Evolutionary conservation across 2,329 filamentous ascomycete species (phyloP).

Genomic region (Xylariaceae sp.): DNA sequence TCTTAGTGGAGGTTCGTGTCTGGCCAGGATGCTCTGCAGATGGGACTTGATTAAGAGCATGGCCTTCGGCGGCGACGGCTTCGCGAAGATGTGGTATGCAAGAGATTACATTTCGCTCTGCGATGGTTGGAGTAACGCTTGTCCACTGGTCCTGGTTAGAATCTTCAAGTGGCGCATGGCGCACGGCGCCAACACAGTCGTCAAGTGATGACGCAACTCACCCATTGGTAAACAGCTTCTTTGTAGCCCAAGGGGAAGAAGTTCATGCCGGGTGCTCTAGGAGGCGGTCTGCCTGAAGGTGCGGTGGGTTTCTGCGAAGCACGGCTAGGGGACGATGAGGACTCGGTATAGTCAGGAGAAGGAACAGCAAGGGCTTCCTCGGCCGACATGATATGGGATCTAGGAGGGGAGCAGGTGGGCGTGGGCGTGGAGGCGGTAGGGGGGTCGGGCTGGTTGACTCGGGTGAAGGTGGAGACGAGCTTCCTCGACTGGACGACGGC

Average conservation of each 20-base stretch:
- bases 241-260: constrained; percentile 89
- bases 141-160: constrained; percentile 61
- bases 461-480: constrained; percentile 31
- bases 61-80: constrained; percentile 55
- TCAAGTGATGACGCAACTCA: constrained; percentile 39
- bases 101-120: constrained; percentile 83
- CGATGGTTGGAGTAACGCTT: constrained; percentile 72
- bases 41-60: constrained; percentile 26
- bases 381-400: constrained; percentile 21
- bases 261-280: constrained; percentile 31
- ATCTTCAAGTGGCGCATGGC: constrained; percentile 1
- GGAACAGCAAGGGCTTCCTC: constrained; percentile 27
- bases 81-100: constrained; percentile 80
- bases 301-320: constrained; percentile 28
- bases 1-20: constrained; percentile 44
- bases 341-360: constrained; percentile 23
- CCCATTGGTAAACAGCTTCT: constrained; percentile 89
- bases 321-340: too few species aligned
- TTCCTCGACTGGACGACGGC: constrained; percentile 40
- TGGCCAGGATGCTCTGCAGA: constrained; percentile 38
- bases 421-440: constrained; percentile 1
- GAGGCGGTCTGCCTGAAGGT: constrained; percentile 22
- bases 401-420: constrained; percentile 7
- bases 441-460: constrained; percentile 23
- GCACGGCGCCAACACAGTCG: background rate